Conservation (phyloP, 768 basidiomycete species). For the Mrakia frigida region DNA sequence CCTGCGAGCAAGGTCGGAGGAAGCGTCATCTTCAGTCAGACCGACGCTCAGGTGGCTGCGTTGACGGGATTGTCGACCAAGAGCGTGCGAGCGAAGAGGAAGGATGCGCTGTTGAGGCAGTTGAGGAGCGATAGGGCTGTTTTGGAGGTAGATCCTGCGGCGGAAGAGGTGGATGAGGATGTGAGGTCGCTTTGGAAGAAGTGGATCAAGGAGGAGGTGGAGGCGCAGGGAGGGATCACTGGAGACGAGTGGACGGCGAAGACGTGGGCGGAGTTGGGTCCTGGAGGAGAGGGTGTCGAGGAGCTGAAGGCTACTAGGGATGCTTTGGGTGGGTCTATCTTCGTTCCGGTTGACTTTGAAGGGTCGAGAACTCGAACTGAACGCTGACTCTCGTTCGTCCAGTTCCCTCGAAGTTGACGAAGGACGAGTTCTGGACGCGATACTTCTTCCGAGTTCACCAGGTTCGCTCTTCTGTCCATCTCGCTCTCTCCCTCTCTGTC, state of each 20-base stretch:
- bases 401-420: constrained; percentile 66
- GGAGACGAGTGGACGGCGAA: constrained; percentile 57
- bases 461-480: constrained; percentile 47
- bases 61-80: constrained; percentile 47
- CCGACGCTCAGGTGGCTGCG: constrained; percentile 35
- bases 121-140: constrained; percentile 70
- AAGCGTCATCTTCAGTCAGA: constrained; percentile 33
- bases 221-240: constrained; percentile 56
- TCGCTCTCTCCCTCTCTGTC: not conserved
- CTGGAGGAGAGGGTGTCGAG: constrained; percentile 50
- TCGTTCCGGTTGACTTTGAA: not conserved
- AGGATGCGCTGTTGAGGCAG: constrained; percentile 67
- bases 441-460: constrained; percentile 83
- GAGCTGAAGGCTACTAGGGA: constrained; percentile 55
- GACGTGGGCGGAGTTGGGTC: constrained; percentile 50
- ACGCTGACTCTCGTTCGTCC: not conserved
- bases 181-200: constrained; percentile 54
- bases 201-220: constrained; percentile 57
- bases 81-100: constrained; percentile 56
- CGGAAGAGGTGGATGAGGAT: constrained; percentile 57
- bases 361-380: not conserved
- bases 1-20: constrained; percentile 36
- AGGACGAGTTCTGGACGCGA: constrained; percentile 72
- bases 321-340: constrained; percentile 53
- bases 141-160: constrained; percentile 75